Base-by-base conservation (phyloP, 2,329 filamentous ascomycete species). In the Penicillium sp. region DNA sequence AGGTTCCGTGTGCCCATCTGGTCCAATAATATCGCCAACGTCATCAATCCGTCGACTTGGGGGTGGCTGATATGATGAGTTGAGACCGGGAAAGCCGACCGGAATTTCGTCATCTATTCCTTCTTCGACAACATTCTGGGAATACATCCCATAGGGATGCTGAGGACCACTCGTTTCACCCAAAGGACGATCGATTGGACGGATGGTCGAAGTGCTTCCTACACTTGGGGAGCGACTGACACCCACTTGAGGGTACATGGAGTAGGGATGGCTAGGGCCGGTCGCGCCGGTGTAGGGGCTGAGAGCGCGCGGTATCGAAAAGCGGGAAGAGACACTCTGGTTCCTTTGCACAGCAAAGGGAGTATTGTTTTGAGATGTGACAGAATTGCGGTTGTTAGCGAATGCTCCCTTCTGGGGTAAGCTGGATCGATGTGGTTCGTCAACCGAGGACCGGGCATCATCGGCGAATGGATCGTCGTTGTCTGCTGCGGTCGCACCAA, bases 1-100 rank as follows among this genome's bases (percentile, higher is more conserved):
- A 72, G 96, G 91, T 74, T 98, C 93, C 1, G 90, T 88, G 70
- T 97, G 92, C 1, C 93, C 93, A 68, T 96, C 86, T 0, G 90
- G 90, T 1, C 92, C 92, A 51, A 97, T 88, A 53, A 97, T 85
- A 70, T 93, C 92, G 47, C 89, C 91, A n/a, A 85, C 80, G 65
- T 96, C 93, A 75, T 96, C 91, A 52, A 91, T 91, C 55, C 68
- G 68, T 21, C 69, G 70, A 0, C 89, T 90, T 51, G 91, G 75
- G 51, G 88, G 86, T 60, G 90, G 81, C 68, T 88, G 89, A 66
- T 92, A 96, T 53, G 82, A 78, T 58, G 83, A 84, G 6, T 80
- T 80, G 35, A 86, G 77, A 6, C 88, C 88, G 7, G 87, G 86
- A 63, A 96, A 96, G 4, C 91, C 91, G 14, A 95, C 82, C 1